A percentile compares a stretch with the other conserved stretches of the same genome.
These are phyloP conservation scores for Onygena corvina DNA, from an alignment of 2,329 filamentous ascomycete species.

Conservation along the genomic window DNA sequence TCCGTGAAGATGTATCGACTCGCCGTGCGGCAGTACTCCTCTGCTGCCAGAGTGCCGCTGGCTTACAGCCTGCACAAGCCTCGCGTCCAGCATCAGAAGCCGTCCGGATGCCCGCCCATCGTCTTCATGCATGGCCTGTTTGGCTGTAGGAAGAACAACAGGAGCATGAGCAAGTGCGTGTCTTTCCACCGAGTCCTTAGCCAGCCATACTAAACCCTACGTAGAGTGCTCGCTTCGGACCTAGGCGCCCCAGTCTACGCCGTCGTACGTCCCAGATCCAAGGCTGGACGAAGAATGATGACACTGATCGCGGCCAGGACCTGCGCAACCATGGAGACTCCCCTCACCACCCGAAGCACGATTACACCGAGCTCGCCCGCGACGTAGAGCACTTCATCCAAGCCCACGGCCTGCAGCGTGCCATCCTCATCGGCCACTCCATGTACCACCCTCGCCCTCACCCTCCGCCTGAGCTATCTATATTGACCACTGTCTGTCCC, in stretches of 20 bases:
- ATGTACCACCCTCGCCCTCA: background rate
- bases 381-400: slow-evolving; percentile 19
- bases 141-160: slow-evolving; percentile 10
- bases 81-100: background rate
- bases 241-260: slow-evolving; percentile 6
- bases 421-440: slow-evolving; percentile 11
- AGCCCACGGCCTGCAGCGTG: slow-evolving; percentile 12
- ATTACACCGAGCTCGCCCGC: slow-evolving; percentile 19
- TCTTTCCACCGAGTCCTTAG: background rate
- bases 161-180: slow-evolving; percentile 9
- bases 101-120: background rate
- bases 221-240: slow-evolving; percentile 6
- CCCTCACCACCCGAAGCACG: slow-evolving; percentile 15
- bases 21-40: background rate
- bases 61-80: slow-evolving; percentile 7
- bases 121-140: slow-evolving; percentile 11
- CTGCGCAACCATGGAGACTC: slow-evolving; percentile 10
- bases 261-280: background rate
- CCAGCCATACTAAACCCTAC: background rate
- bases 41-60: background rate
- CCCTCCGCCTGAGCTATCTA: background rate
- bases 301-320: background rate
- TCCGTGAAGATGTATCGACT: background rate
- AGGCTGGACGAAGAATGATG: background rate
- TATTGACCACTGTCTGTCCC: background rate